Conservation (phyloP, 345 rosid genomes). For the Populus deltoides region DNA sequence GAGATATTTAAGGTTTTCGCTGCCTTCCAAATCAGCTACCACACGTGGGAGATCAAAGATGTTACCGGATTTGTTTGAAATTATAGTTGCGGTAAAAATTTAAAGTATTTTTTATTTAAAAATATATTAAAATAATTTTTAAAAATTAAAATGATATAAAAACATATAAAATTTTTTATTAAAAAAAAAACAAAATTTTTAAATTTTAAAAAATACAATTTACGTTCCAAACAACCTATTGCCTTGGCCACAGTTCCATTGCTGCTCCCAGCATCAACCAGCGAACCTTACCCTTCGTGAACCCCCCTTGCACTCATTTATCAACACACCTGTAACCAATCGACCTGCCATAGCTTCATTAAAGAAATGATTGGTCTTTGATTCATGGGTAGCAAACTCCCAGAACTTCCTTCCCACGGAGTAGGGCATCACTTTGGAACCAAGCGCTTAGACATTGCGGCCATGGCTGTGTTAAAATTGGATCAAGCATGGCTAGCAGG, state of each 20-base stretch:
- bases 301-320: conserved; percentile 7
- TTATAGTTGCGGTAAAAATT: too few species aligned
- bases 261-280: conserved; percentile 32
- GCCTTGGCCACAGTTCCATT: conserved; percentile 17
- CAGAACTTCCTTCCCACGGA: neutral
- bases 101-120: too few species aligned
- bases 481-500: neutral
- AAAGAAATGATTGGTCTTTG: neutral
- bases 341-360: conserved; percentile 4
- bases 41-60: too few species aligned
- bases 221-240: conserved; percentile 11
- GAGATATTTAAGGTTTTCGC: conserved; percentile 2
- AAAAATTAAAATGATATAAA: conserved; percentile 8
- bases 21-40: conserved; percentile 3
- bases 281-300: conserved; percentile 12
- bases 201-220: too few species aligned
- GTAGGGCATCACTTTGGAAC: conserved; percentile 13
- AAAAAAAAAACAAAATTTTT: too few species aligned
- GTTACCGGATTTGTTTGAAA: too few species aligned
- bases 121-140: too few species aligned
- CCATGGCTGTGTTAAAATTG: conserved; percentile 6
- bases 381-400: neutral
- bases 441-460: neutral
- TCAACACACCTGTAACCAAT: neutral
- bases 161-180: too few species aligned